Conservation (phyloP, 768 basidiomycete genomes). For the Fomitopsis serialis region DNA sequence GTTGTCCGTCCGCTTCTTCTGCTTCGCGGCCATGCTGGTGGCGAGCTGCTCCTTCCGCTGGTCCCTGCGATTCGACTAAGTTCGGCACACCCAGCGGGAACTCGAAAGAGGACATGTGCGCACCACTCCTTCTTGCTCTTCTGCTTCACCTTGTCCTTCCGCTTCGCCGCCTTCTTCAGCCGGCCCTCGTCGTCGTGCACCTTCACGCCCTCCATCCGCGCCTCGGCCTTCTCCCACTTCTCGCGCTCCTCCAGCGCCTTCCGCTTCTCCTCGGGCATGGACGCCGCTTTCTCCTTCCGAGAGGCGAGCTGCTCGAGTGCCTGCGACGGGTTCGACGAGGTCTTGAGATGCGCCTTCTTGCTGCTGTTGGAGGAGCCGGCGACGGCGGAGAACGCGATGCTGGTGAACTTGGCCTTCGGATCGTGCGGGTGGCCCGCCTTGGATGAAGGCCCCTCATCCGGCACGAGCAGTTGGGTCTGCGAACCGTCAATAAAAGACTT, state of each 20-base stretch:
- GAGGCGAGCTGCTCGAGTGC: conserved; percentile 78
- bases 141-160: conserved; percentile 84
- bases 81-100: background rate
- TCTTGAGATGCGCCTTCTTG: conserved; percentile 55
- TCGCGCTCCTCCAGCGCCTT: conserved; percentile 76
- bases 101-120: background rate
- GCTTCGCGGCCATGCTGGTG: conserved; percentile 73
- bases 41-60: conserved; percentile 78
- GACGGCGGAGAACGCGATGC: conserved; percentile 64
- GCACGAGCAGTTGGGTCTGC: conserved; percentile 70
- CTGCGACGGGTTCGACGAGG: conserved; percentile 75
- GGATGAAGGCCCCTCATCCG: conserved; percentile 36
- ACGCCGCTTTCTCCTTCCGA: conserved; percentile 71
- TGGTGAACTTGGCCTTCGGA: conserved; percentile 42
- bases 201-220: conserved; percentile 86
- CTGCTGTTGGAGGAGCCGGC: conserved; percentile 36
- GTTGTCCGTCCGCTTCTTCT: conserved; percentile 90
- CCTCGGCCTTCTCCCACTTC: conserved; percentile 86
- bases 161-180: conserved; percentile 90
- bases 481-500: background rate
- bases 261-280: conserved; percentile 79
- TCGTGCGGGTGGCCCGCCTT: conserved; percentile 24
- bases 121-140: conserved; percentile 87
- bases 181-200: conserved; percentile 80
- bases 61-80: conserved; percentile 59